These are phyloP conservation scores for Rhodotorula sp. DNA, from an alignment of 1,284 basidiomycete genomes.

Conservation along the genomic window DNA sequence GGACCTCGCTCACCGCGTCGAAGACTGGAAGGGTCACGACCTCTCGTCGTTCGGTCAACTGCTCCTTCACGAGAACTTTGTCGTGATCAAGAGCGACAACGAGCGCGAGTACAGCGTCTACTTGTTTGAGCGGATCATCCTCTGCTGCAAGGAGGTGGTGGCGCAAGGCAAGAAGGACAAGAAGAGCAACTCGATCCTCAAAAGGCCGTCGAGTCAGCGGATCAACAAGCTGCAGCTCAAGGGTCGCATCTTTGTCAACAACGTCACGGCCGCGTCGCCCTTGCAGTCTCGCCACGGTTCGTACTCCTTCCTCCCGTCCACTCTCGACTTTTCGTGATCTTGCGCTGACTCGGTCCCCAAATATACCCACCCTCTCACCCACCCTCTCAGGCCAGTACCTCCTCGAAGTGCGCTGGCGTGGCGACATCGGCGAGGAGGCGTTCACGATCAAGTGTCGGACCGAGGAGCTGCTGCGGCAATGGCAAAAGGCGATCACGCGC, in stretches of 20 bases:
- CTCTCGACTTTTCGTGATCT: background rate
- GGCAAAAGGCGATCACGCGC: slow-evolving; percentile 84
- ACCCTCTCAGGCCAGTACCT: slow-evolving; percentile 46
- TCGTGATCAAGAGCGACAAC: slow-evolving; percentile 92
- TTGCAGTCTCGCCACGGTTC: slow-evolving; percentile 71
- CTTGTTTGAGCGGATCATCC: slow-evolving; percentile 96
- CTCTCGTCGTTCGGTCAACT: slow-evolving; percentile 89
- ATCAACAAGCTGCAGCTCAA: slow-evolving; percentile 74
- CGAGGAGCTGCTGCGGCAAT: slow-evolving; percentile 88
- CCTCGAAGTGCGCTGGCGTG: slow-evolving; percentile 87
- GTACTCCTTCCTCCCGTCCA: slow-evolving; percentile 50
- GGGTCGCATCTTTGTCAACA: slow-evolving; percentile 96
- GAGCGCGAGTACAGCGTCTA: slow-evolving; percentile 98
- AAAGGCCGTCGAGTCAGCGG: slow-evolving; percentile 55
- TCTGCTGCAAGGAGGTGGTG: slow-evolving; percentile 87
- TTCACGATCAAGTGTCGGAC: slow-evolving; percentile 90
- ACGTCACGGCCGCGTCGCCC: slow-evolving; percentile 82
- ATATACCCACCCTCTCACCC: too few species aligned
- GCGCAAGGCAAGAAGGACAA: slow-evolving; percentile 51
- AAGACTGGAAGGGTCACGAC: slow-evolving; percentile 99
- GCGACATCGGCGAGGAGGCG: slow-evolving; percentile 69
- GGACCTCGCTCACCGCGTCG: slow-evolving; percentile 83
- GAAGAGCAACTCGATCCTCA: slow-evolving; percentile 70
- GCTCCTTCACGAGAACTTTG: slow-evolving; percentile 89
- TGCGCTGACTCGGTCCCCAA: background rate